phyloP scores from a whole-genome alignment of 2,329 filamentous ascomycete genomes.

The Ciborinia camelliae region DNA sequence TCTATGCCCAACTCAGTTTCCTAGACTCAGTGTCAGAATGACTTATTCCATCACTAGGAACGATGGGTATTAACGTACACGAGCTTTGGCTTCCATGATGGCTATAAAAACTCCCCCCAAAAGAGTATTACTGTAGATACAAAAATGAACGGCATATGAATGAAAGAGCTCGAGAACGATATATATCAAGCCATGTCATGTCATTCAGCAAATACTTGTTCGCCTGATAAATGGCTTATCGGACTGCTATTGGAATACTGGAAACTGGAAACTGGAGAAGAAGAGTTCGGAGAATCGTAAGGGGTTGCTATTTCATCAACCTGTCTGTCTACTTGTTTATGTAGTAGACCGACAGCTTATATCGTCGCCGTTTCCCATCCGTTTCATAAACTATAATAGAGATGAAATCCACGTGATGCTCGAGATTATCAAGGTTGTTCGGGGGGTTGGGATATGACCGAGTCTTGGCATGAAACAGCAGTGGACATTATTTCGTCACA shows the following conservation, averaged over 20 bases:
- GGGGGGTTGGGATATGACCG: not conserved
- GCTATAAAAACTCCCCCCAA: not conserved
- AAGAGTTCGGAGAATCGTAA: not conserved
- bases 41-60: slow-evolving; percentile 11
- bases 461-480: slow-evolving; percentile 8
- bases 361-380: not conserved
- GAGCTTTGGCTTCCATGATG: slow-evolving; percentile 47
- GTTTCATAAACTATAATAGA: not conserved
- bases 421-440: not conserved
- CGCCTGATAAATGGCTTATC: not conserved
- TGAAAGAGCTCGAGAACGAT: not conserved
- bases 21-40: slow-evolving; percentile 39
- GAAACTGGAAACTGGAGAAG: not conserved
- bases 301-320: not conserved
- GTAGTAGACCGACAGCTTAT: not conserved
- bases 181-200: slow-evolving; percentile 11
- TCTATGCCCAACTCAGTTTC: slow-evolving; percentile 52
- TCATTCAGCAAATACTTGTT: not conserved
- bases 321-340: not conserved
- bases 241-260: not conserved
- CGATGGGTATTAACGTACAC: slow-evolving; percentile 35
- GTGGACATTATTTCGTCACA: not conserved
- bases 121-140: not conserved
- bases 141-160: not conserved
- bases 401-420: slow-evolving; percentile 2